Conservation (phyloP, 176 grass and related monocot genomes). For the Musa acuminata region DNA sequence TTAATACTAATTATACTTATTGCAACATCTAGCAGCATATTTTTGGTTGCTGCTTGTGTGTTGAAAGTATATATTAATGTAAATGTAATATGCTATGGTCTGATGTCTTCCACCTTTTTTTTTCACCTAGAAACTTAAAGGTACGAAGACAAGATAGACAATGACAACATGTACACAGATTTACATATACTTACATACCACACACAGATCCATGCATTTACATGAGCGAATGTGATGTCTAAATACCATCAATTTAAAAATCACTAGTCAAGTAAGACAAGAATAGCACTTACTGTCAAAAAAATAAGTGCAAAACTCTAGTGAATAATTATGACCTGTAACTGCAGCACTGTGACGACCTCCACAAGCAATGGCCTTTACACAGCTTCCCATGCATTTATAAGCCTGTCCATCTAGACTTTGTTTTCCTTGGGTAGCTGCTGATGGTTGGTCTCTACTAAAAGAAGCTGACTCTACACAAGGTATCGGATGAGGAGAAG, state of each 20-base stretch:
- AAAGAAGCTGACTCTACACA: slow-evolving; percentile 74
- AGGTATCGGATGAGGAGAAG: slow-evolving; percentile 79
- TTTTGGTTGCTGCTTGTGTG: too few relatives aligned
- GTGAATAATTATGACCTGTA: slow-evolving; percentile 39
- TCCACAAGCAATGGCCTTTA: slow-evolving; percentile 91
- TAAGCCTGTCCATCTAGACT: slow-evolving; percentile 40
- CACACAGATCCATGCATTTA: too few relatives aligned
- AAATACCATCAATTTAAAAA: background rate
- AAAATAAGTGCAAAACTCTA: background rate
- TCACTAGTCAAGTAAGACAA: background rate
- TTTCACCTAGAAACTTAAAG: too few relatives aligned
- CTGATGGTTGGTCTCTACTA: slow-evolving; percentile 47
- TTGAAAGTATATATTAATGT: too few relatives aligned
- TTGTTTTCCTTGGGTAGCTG: slow-evolving; percentile 45
- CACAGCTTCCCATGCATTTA: slow-evolving; percentile 58
- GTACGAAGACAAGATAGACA: too few relatives aligned
- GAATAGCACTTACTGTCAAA: background rate
- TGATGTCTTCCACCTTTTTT: too few relatives aligned
- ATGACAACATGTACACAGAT: too few relatives aligned
- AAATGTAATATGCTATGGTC: too few relatives aligned
- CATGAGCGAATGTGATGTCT: background rate
- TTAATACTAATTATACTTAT: too few relatives aligned
- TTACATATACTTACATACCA: too few relatives aligned
- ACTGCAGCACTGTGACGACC: slow-evolving; percentile 94
- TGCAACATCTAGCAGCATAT: too few relatives aligned